Evolutionary conservation across 179 eudicot genomes (phyloP), one percentile per base, ranked within the genome.

Genomic region (Drosera spatulata): DNA sequence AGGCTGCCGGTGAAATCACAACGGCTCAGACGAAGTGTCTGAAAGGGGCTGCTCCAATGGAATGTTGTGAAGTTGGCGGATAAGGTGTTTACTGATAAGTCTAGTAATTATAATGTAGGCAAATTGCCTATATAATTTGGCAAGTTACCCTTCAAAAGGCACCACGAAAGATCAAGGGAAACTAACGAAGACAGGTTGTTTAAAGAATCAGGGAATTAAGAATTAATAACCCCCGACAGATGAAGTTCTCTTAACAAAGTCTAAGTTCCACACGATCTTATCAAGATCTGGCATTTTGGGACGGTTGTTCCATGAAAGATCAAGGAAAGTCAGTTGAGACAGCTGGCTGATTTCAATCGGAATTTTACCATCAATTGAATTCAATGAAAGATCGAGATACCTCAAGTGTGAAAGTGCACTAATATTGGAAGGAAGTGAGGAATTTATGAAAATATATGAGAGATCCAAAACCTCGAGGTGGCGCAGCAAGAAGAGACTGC

Each of bases 381-480:
- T n/a, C n/a, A n/a, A 1, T 0, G 4, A 10, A 9, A 75, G 63
- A 11, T 47, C 11, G 37, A 75, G 64, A 12, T 50, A 58, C 11
- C 50, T 70, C 6, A 66, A 33, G 39, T 56, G 53, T 10, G 68
- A 6, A 41, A 75, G 56, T n/a, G n/a, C n/a, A n/a, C n/a, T n/a
- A n/a, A n/a, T n/a, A n/a, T n/a, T n/a, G n/a, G n/a, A n/a, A n/a
- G 41, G 15, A 50, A 39, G 22, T 7, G 70, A 71, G 39, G 3
- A 3, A 41, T 41, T 40, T 45, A 74, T 65, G 59, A 42, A 12
- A 54, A 58, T 74, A 51, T n/a, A 63, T n/a, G 67, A 68, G 50
- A 72, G 76, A 50, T 54, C 55, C n/a, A 67, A 67, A 1, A 22
- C 40, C 14, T 39, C 61, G 33, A 70, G 72, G 33, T 9, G 56